Evolutionary conservation across 1,284 basidiomycete species (phyloP), one percentile per base, ranked within the genome.

Genomic region (Papiliotrema laurentii): DNA sequence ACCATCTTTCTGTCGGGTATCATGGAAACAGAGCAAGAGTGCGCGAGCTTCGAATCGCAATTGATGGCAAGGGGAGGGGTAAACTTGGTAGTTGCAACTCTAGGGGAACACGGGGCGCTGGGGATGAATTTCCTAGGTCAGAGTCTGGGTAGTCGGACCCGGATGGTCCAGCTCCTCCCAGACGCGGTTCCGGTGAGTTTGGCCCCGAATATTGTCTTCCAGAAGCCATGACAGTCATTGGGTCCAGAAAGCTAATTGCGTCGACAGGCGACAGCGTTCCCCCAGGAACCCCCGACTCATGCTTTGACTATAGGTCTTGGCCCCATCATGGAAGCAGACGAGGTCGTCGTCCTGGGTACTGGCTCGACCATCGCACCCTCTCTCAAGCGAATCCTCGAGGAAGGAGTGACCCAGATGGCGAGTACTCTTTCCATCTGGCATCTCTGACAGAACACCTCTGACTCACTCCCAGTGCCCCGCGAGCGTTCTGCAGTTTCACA

Each of bases 31-130:
- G 76, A 86, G 57, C 80, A 71, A 9, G 87, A 89, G 73, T 90
- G 88, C 74, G 81, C 85, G 47, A 67, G 77, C 7, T 91, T 89
- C 72, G 88, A 91, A 65, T 78, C 77, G 51, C 78, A 79, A 54
- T 90, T 91, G 74, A 83, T 84, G 62, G 71, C 79, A 9, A 78
- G 78, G 43, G 89, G 89, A 27, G 88, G 89, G 3, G 86, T 91
- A 66, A 87, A 91, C 63, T 81, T 91, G 49, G 88, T 90, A 78
- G 78, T 91, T 35, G 86, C 84, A 13, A 87, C 87, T 16, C 88
- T 91, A 53, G 89, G 88, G 46, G 86, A 87, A 69, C 87, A 90
- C 66, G 88, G 89, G 0, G 88, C 90, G 64, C 86, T 91, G 60
- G 88, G 87, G 11, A 89, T 89, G 77, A 91, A 90, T 72, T 86